phyloP scores from a whole-genome alignment of 768 basidiomycete genomes.

The Tylopilus sp. region DNA sequence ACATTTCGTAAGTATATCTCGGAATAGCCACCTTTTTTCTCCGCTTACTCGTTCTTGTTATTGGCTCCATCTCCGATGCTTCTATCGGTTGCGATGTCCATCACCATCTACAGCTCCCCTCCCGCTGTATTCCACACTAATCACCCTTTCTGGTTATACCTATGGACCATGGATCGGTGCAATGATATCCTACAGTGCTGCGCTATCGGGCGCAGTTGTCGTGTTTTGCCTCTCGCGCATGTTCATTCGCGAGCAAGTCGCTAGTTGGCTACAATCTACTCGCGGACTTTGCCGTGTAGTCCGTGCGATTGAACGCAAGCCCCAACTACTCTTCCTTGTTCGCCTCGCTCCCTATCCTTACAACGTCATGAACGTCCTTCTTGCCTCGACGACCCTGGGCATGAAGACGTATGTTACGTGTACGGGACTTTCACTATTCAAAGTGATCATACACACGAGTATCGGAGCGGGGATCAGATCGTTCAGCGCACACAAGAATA shows the following conservation, averaged over 20 bases:
- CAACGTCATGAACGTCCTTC: slow-evolving; percentile 93
- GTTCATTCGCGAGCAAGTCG: slow-evolving; percentile 68
- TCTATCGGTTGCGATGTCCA: slow-evolving; percentile 8
- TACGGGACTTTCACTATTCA: slow-evolving; percentile 83
- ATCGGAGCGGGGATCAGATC: slow-evolving; percentile 83
- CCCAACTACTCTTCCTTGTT: slow-evolving; percentile 86
- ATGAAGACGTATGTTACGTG: slow-evolving; percentile 74
- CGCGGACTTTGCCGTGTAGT: slow-evolving; percentile 76
- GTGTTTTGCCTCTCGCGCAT: slow-evolving; percentile 80
- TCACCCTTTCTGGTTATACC: slow-evolving; percentile 88
- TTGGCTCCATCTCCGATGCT: slow-evolving; percentile 3
- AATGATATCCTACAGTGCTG: slow-evolving; percentile 82
- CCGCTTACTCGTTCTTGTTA: slow-evolving; percentile 8
- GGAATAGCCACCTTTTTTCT: slow-evolving; percentile 1
- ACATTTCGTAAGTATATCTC: slow-evolving; percentile 68
- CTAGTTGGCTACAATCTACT: slow-evolving; percentile 67
- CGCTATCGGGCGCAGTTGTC: slow-evolving; percentile 76
- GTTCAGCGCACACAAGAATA: slow-evolving; percentile 60
- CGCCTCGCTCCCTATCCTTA: slow-evolving; percentile 90
- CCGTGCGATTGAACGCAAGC: slow-evolving; percentile 82
- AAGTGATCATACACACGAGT: slow-evolving; percentile 87
- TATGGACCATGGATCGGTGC: slow-evolving; percentile 84
- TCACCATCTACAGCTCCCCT: slow-evolving; percentile 60
- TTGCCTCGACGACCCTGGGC: slow-evolving; percentile 80
- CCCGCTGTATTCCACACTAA: slow-evolving; percentile 90